A percentile compares a stretch with the other conserved stretches of the same genome.
These are phyloP conservation scores for Fusarium tupiense DNA, from an alignment of 2,329 filamentous ascomycete species.

Conservation along the genomic window DNA sequence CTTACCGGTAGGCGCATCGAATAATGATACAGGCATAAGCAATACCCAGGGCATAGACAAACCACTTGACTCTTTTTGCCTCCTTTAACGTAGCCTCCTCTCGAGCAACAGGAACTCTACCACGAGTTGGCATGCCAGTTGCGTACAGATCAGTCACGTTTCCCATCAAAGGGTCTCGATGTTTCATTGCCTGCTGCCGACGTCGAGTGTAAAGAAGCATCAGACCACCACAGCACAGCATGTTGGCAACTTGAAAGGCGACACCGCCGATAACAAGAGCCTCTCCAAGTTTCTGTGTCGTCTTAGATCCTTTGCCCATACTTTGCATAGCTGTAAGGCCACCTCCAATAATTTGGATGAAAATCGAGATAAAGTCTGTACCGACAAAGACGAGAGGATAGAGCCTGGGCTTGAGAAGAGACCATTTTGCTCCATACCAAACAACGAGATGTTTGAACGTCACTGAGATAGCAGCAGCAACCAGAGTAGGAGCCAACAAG, in stretches of 20 bases:
- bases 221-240: slow-evolving; percentile 34
- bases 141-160: neutral
- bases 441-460: slow-evolving; percentile 58
- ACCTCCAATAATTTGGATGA: slow-evolving; percentile 38
- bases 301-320: slow-evolving; percentile 12
- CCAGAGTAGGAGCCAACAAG: slow-evolving; percentile 54
- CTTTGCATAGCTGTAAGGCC: slow-evolving; percentile 21
- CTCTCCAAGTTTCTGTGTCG: slow-evolving; percentile 20
- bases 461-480: slow-evolving; percentile 58
- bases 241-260: slow-evolving; percentile 42
- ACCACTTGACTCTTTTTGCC: slow-evolving; percentile 5
- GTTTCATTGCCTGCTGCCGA: slow-evolving; percentile 9
- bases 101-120: slow-evolving; percentile 10
- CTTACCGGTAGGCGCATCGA: slow-evolving; percentile 31
- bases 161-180: neutral
- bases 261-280: slow-evolving; percentile 39
- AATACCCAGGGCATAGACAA: slow-evolving; percentile 24
- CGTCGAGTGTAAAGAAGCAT: slow-evolving; percentile 29
- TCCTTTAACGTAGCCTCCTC: slow-evolving; percentile 21
- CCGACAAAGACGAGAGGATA: slow-evolving; percentile 62
- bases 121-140: neutral
- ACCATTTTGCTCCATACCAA: slow-evolving; percentile 53
- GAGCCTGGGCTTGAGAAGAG: slow-evolving; percentile 51
- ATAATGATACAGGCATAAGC: slow-evolving; percentile 29
- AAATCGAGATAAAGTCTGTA: slow-evolving; percentile 56